Conservation (phyloP, 495 filamentous ascomycete genomes). For the Hyaloscypha hepaticicola region DNA sequence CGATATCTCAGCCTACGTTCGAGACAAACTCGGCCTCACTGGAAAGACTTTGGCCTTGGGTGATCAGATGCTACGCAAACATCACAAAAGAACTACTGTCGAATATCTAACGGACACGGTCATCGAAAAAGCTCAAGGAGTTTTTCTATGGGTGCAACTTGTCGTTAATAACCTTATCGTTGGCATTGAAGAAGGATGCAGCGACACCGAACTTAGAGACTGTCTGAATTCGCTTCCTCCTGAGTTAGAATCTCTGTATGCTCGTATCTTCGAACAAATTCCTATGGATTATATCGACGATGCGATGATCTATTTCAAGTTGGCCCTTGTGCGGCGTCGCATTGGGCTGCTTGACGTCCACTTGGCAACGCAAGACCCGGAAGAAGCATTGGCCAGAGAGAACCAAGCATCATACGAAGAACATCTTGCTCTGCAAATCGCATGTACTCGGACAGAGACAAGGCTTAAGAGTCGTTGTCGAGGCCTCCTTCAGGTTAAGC, state of each 20-base stretch:
- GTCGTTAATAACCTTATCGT: conserved; percentile 16
- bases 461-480: conserved; percentile 16
- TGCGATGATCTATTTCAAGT: conserved; percentile 14
- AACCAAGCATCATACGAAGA: conserved; percentile 7
- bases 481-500: conserved; percentile 12
- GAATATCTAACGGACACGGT: conserved; percentile 7
- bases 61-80: neutral
- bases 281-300: conserved; percentile 15
- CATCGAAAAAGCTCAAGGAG: conserved; percentile 20
- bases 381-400: conserved; percentile 9
- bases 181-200: conserved; percentile 12
- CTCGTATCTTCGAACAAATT: conserved; percentile 20
- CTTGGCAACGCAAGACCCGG: conserved; percentile 14
- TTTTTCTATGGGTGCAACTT: conserved; percentile 24
- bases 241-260: conserved; percentile 16
- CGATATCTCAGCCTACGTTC: conserved; percentile 29
- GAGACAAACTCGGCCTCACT: conserved; percentile 9
- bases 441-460: conserved; percentile 5
- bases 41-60: neutral
- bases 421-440: conserved; percentile 1
- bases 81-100: conserved; percentile 1
- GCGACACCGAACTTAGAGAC: conserved; percentile 8
- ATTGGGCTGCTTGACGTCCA: conserved; percentile 12
- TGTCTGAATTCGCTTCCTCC: conserved; percentile 13
- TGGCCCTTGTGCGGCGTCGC: conserved; percentile 4